Conservation (phyloP, 2,329 filamentous ascomycete species). For the Fusarium sp. region DNA sequence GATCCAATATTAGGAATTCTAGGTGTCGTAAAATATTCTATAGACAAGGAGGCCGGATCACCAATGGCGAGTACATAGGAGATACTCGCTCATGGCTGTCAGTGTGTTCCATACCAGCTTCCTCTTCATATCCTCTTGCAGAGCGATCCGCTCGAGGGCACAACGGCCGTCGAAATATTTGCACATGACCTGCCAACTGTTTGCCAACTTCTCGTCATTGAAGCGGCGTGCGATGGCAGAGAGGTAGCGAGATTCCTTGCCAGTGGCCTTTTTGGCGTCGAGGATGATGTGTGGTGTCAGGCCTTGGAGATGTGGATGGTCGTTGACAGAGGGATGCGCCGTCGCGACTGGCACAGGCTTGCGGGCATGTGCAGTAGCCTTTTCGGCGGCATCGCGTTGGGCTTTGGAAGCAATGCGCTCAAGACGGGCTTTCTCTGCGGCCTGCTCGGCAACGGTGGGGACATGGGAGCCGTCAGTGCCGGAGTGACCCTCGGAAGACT, state of each 20-base stretch:
- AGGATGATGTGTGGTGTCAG: conserved; percentile 78
- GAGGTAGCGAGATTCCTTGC: conserved; percentile 81
- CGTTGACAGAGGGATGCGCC: conserved; percentile 69
- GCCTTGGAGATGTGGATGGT: conserved; percentile 69
- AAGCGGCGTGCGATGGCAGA: conserved; percentile 71
- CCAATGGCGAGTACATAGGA: conserved; percentile 80
- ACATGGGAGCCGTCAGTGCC: conserved; percentile 42
- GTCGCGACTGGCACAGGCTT: conserved; percentile 65
- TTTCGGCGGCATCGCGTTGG: conserved; percentile 69
- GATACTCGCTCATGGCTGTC: conserved; percentile 75
- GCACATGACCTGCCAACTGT: conserved; percentile 80
- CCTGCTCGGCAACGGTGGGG: conserved; percentile 67
- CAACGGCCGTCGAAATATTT: conserved; percentile 91
- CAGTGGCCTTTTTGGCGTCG: conserved; percentile 83
- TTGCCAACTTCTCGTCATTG: conserved; percentile 70
- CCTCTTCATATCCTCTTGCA: conserved; percentile 89
- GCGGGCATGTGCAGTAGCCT: conserved; percentile 69
- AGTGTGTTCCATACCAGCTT: conserved; percentile 82
- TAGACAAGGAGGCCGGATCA: conserved; percentile 53
- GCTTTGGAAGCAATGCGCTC: conserved; percentile 70
- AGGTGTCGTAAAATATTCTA: background rate
- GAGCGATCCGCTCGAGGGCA: conserved; percentile 86
- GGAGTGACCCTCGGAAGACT: conserved; percentile 47
- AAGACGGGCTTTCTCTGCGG: conserved; percentile 73
- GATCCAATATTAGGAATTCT: conserved; percentile 1